These are phyloP conservation scores for Coffea canephora DNA, from an alignment of 257 asterid genomes.

Conservation along the genomic window DNA sequence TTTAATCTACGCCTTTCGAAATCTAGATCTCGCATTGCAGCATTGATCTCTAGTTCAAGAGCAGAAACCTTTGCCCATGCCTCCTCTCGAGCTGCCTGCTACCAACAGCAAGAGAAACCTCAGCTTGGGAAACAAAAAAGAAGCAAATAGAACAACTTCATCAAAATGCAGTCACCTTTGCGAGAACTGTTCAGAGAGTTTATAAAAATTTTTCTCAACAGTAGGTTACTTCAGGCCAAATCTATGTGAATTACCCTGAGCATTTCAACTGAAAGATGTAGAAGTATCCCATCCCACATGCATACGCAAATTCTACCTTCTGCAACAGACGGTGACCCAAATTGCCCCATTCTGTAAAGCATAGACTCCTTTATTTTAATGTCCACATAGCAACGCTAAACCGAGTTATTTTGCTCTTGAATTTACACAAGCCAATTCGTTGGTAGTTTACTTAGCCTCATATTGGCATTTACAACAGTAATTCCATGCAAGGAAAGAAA, in stretches of 20 bases:
- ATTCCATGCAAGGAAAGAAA: not conserved
- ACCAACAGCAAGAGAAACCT: constrained; percentile 55
- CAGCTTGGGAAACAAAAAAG: constrained; percentile 20
- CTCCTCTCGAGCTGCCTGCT: constrained; percentile 99
- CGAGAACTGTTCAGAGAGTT: too few relatives aligned
- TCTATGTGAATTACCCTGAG: not conserved
- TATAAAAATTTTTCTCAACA: not conserved
- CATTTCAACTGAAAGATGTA: not conserved
- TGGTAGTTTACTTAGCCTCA: not conserved
- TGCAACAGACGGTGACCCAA: not conserved
- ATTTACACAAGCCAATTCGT: not conserved
- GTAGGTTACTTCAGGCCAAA: not conserved
- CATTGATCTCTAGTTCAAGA: constrained; percentile 93
- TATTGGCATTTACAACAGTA: not conserved
- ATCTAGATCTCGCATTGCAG: constrained; percentile 91
- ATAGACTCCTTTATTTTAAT: not conserved
- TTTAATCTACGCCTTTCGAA: constrained; percentile 87
- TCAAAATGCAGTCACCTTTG: not conserved
- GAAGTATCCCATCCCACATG: not conserved
- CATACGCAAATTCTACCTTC: not conserved
- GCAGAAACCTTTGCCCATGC: constrained; percentile 99
- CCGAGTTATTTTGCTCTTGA: not conserved
- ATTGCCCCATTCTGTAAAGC: not conserved
- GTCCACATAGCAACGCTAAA: not conserved
- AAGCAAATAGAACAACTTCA: not conserved